Percentiles rank a stretch among this genome's conserved stretches.
These are phyloP conservation scores for Neofusicoccum parvum DNA, from an alignment of 2,329 filamentous ascomycete species.

Conservation along the genomic window DNA sequence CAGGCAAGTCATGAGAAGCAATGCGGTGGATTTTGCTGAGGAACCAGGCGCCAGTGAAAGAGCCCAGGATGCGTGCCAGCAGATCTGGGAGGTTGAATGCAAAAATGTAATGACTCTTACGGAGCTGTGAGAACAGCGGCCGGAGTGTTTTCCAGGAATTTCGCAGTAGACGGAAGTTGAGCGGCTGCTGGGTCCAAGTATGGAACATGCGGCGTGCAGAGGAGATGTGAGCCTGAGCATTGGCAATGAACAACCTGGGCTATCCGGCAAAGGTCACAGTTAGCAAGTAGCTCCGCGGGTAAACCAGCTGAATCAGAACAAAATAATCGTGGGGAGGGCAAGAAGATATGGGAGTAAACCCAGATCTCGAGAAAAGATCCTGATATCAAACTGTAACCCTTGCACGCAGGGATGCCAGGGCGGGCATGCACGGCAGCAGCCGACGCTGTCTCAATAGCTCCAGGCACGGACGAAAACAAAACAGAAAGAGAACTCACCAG, in stretches of 20 bases:
- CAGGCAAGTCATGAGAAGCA: slow-evolving; percentile 35
- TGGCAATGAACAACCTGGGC: slow-evolving; percentile 47
- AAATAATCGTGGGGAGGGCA: no score
- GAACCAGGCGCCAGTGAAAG: slow-evolving; percentile 54
- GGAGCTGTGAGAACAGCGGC: slow-evolving; percentile 53
- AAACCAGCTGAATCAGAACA: not conserved
- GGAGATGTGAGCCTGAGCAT: slow-evolving; percentile 42
- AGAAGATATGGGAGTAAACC: not conserved
- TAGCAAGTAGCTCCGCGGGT: not conserved
- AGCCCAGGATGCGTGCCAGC: slow-evolving; percentile 48
- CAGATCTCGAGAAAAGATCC: not conserved
- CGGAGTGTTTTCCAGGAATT: slow-evolving; percentile 47
- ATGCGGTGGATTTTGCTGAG: slow-evolving; percentile 45
- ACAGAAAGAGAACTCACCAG: slow-evolving; percentile 46
- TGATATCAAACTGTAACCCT: not conserved
- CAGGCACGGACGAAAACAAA: not conserved
- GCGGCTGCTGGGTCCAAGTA: slow-evolving; percentile 49
- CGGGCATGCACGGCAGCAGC: not conserved
- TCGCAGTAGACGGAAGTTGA: slow-evolving; percentile 48
- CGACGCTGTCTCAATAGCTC: not conserved
- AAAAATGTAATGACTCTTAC: slow-evolving; percentile 58
- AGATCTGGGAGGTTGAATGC: slow-evolving; percentile 53
- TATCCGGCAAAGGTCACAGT: slow-evolving; percentile 26
- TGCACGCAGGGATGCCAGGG: slow-evolving; percentile 11
- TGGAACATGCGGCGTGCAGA: slow-evolving; percentile 54